Percentiles rank a stretch among this genome's conserved stretches.
Evolutionary conservation across 371 early-diverging fungal genomes (phyloP).

Genomic region (Syncephalastrum monosporum): DNA sequence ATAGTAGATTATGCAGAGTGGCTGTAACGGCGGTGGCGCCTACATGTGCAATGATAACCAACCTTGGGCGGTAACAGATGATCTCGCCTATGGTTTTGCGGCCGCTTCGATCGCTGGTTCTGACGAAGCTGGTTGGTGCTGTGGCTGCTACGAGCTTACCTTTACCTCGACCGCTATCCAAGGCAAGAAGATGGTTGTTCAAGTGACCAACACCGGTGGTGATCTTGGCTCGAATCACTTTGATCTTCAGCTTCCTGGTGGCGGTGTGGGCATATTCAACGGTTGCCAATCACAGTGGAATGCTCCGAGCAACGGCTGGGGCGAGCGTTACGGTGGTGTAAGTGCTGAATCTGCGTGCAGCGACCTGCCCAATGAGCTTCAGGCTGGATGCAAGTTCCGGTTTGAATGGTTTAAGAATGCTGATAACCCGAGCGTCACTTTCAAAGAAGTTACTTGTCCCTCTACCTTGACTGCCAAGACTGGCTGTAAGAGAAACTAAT

Average conservation of each 20-base stretch:
- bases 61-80: conserved; percentile 40
- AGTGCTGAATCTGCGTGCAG: conserved; percentile 25
- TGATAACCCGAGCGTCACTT: conserved; percentile 40
- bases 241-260: conserved; percentile 51
- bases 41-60: conserved; percentile 48
- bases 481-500: conserved; percentile 20
- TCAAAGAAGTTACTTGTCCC: conserved; percentile 45
- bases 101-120: conserved; percentile 34
- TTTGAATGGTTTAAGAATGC: conserved; percentile 45
- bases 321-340: conserved; percentile 42
- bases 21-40: conserved; percentile 37
- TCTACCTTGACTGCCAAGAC: conserved; percentile 26
- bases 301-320: conserved; percentile 38
- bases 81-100: conserved; percentile 48
- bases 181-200: conserved; percentile 49
- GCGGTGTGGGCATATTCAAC: conserved; percentile 48
- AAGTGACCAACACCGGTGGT: conserved; percentile 48
- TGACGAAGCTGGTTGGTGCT: conserved; percentile 36
- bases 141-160: conserved; percentile 46
- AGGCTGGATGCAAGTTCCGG: conserved; percentile 41
- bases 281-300: conserved; percentile 39
- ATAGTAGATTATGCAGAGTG: conserved; percentile 15
- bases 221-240: conserved; percentile 43
- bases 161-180: conserved; percentile 33
- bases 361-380: conserved; percentile 33